Conservation (phyloP, 1,284 basidiomycete species). For the Pseudozyma hubeiensis region DNA sequence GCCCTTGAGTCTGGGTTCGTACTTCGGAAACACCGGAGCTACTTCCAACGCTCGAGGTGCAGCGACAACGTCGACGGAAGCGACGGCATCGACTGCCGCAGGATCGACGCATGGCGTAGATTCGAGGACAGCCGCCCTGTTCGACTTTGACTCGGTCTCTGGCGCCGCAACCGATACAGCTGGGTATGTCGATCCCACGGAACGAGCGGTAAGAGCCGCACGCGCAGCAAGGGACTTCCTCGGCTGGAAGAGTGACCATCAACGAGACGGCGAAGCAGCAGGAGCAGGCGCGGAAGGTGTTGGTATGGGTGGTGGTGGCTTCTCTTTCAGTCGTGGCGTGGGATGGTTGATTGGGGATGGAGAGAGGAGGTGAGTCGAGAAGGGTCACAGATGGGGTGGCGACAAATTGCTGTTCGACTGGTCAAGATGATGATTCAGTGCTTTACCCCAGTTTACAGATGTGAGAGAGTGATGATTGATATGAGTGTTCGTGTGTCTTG, state of each 20-base stretch:
- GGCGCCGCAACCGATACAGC: conserved; percentile 1
- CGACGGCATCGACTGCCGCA: not conserved
- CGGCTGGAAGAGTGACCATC: conserved; percentile 37
- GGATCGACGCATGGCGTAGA: conserved; percentile 8
- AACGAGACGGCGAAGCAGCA: not conserved
- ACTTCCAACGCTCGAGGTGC: not conserved
- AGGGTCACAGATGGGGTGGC: no score
- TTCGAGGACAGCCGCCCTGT: conserved; percentile 34
- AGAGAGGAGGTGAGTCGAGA: conserved; percentile 9
- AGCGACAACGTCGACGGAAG: not conserved
- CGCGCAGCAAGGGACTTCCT: conserved; percentile 49
- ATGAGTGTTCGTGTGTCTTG: no score
- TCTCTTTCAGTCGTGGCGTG: conserved; percentile 37
- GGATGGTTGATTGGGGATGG: conserved; percentile 51
- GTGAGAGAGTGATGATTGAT: no score
- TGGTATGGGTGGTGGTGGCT: conserved; percentile 21
- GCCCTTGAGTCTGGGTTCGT: conserved; percentile 23
- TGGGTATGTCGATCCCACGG: conserved; percentile 32
- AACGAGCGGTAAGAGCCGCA: conserved; percentile 42
- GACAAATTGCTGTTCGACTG: no score
- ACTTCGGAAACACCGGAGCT: conserved; percentile 13
- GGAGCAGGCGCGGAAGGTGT: conserved; percentile 1
- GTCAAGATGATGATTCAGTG: no score
- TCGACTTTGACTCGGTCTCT: conserved; percentile 41
- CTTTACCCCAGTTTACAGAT: no score